Percentiles rank a stretch among this genome's conserved stretches.
phyloP scores from a whole-genome alignment of 2,329 filamentous ascomycete species.

The Claviceps digitariae region DNA sequence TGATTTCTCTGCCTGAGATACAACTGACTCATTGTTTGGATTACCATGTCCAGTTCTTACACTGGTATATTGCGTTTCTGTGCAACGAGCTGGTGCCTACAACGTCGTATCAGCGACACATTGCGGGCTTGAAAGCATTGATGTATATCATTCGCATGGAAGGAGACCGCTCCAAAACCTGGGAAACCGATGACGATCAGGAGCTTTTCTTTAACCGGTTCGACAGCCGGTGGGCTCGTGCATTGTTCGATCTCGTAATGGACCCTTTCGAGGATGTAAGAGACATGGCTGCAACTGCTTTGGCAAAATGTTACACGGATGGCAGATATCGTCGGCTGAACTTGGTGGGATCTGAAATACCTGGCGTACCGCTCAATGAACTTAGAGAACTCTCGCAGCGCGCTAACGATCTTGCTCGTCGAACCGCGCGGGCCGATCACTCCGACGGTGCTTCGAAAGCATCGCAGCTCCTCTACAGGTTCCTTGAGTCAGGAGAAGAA shows the following conservation, averaged over 20 bases:
- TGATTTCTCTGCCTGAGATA: conserved; percentile 24
- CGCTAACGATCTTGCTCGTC: conserved; percentile 45
- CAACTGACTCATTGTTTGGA: conserved; percentile 26
- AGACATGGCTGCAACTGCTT: conserved; percentile 36
- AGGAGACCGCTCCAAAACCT: conserved; percentile 36
- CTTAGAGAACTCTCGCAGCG: conserved; percentile 34
- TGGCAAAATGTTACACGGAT: conserved; percentile 35
- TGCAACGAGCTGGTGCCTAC: conserved; percentile 62
- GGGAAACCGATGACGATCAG: conserved; percentile 26
- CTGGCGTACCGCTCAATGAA: conserved; percentile 14
- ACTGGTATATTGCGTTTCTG: conserved; percentile 62
- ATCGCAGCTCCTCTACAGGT: conserved; percentile 54
- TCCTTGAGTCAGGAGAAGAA: conserved; percentile 29
- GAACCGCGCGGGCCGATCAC: conserved; percentile 76
- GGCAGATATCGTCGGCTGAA: conserved; percentile 18
- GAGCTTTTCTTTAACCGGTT: conserved; percentile 27
- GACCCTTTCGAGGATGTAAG: conserved; percentile 92
- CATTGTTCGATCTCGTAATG: conserved; percentile 65
- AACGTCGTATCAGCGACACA: conserved; percentile 80
- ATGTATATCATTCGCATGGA: conserved; percentile 55
- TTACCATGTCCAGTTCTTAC: conserved; percentile 51
- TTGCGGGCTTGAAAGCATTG: conserved; percentile 62
- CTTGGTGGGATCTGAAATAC: conserved; percentile 8
- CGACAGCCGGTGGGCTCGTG: conserved; percentile 40
- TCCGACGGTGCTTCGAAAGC: conserved; percentile 79